phyloP scores from a whole-genome alignment of 1,139 yeast species.

The Hansenula lynferdii region DNA sequence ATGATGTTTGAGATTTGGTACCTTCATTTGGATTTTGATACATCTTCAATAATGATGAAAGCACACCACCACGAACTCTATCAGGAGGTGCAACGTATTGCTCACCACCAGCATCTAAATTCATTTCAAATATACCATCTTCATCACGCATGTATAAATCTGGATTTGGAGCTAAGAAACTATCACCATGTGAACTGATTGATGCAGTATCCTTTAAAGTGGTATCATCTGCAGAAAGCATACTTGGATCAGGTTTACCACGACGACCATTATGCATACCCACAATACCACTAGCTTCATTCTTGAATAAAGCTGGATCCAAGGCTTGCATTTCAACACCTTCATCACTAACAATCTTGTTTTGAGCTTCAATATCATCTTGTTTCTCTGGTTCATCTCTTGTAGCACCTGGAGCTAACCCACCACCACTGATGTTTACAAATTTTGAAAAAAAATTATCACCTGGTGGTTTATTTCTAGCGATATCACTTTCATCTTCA shows the following conservation, averaged over 20 bases:
- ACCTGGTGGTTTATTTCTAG: slow-evolving; percentile 11
- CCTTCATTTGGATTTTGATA: slow-evolving; percentile 48
- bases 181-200: slow-evolving; percentile 5
- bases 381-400: slow-evolving; percentile 5
- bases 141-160: slow-evolving; percentile 34
- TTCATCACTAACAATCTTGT: slow-evolving; percentile 8
- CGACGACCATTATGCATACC: slow-evolving; percentile 17
- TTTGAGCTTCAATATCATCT: slow-evolving; percentile 18
- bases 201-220: slow-evolving; percentile 12
- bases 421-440: slow-evolving; percentile 24
- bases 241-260: neutral
- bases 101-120: slow-evolving; percentile 23
- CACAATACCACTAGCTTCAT: slow-evolving; percentile 26
- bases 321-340: slow-evolving; percentile 14
- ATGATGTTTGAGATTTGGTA: slow-evolving; percentile 29
- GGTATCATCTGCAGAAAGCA: slow-evolving; percentile 8
- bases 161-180: slow-evolving; percentile 40
- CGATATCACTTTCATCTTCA: slow-evolving; percentile 17
- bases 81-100: slow-evolving; percentile 68
- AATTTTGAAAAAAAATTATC: slow-evolving; percentile 24
- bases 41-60: slow-evolving; percentile 67
- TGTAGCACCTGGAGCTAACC: slow-evolving; percentile 26
- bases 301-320: slow-evolving; percentile 18
- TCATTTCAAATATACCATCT: slow-evolving; percentile 23
- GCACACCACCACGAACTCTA: slow-evolving; percentile 76